phyloP scores from a whole-genome alignment of 192 early-diverging fungal species.

The Backusella luteola region DNA sequence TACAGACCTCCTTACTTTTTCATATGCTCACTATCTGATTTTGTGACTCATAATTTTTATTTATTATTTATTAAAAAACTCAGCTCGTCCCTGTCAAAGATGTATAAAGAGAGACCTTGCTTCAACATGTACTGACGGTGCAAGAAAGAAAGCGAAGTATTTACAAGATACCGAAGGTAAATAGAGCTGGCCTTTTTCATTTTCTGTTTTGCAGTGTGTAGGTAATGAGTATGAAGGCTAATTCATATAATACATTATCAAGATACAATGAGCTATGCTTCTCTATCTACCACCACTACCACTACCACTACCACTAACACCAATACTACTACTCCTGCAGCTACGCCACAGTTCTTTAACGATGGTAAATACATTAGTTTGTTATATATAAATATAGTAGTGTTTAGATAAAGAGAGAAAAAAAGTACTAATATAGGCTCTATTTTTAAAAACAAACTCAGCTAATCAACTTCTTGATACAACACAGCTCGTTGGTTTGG shows the following conservation, averaged over 20 bases:
- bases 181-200: background rate
- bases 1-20: background rate
- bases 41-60: conserved; percentile 13
- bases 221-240: background rate
- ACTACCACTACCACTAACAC: background rate
- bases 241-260: background rate
- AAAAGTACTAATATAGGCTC: background rate
- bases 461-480: conserved; percentile 10
- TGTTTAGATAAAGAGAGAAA: background rate
- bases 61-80: background rate
- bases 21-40: background rate
- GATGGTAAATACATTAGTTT: background rate
- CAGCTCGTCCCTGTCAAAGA: conserved; percentile 81
- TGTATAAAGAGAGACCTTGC: conserved; percentile 82
- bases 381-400: background rate
- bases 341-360: conserved; percentile 10
- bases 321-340: background rate
- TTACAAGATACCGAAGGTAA: conserved; percentile 67
- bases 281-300: background rate
- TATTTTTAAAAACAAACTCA: conserved; percentile 7
- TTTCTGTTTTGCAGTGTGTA: background rate
- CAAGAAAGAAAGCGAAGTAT: conserved; percentile 93
- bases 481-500: conserved; percentile 6
- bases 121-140: conserved; percentile 78
- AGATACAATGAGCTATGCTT: conserved; percentile 9